Evolutionary conservation across 805 yeast genomes (phyloP).

Genomic region (Danielia oregonensis): DNA sequence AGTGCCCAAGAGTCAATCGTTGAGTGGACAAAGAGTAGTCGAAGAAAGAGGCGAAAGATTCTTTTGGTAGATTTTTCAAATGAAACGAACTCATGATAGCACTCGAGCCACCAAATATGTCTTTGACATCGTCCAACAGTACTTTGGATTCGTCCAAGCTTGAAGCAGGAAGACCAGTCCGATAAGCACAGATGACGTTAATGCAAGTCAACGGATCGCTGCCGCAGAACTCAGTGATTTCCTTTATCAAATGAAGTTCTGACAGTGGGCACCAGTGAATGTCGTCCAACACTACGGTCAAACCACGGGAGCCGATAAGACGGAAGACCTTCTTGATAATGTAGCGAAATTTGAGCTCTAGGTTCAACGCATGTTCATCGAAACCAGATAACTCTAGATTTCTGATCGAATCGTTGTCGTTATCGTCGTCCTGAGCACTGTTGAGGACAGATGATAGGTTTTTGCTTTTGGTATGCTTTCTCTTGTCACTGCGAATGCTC

Average conservation of each 20-base stretch:
- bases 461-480: not conserved
- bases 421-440: not conserved
- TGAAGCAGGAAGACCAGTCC: not conserved
- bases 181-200: constrained; percentile 5
- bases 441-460: not conserved
- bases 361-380: constrained; percentile 20
- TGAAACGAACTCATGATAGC: constrained; percentile 10
- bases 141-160: constrained; percentile 2
- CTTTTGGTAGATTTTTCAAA: constrained; percentile 5
- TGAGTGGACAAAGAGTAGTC: no score
- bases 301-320: constrained; percentile 39
- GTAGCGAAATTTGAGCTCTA: constrained; percentile 40
- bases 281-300: constrained; percentile 46
- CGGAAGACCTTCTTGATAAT: constrained; percentile 40
- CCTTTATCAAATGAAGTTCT: constrained; percentile 28
- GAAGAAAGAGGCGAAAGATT: constrained; percentile 6
- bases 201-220: constrained; percentile 3
- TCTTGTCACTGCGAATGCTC: constrained; percentile 1
- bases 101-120: constrained; percentile 4
- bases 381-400: not conserved
- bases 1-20: no score
- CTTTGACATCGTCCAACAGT: constrained; percentile 1
- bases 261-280: constrained; percentile 39
- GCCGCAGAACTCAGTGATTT: constrained; percentile 19
- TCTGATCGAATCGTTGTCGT: not conserved